A percentile compares a stretch with the other conserved stretches of the same genome.
Conservation (phyloP, 768 basidiomycete genomes). For the Tremella yokohamensis region DNA sequence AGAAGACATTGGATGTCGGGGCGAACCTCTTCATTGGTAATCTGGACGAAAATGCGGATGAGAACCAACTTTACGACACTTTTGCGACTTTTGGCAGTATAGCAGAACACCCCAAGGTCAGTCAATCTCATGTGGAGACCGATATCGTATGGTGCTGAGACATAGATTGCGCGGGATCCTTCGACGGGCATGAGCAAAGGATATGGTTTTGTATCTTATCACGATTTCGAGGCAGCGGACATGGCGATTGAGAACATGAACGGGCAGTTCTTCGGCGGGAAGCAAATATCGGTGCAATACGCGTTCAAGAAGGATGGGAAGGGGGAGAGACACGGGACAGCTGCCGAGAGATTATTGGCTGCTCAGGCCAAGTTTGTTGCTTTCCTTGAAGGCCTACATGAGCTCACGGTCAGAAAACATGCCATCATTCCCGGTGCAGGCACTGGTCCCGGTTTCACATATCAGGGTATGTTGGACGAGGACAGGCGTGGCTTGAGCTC, state of each 20-base stretch:
- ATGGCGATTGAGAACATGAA: conserved; percentile 97
- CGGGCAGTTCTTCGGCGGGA: conserved; percentile 96
- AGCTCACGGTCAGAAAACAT: conserved; percentile 56
- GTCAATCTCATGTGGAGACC: conserved; percentile 3
- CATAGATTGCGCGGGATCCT: conserved; percentile 86
- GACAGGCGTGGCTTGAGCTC: neutral
- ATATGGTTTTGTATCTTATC: conserved; percentile 95
- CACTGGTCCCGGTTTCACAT: conserved; percentile 19
- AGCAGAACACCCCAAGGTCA: conserved; percentile 50
- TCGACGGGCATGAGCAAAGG: conserved; percentile 82
- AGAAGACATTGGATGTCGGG: conserved; percentile 95
- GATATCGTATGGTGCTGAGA: neutral
- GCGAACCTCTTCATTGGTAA: conserved; percentile 96
- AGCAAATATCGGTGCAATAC: conserved; percentile 93
- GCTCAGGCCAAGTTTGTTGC: conserved; percentile 76
- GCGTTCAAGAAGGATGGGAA: conserved; percentile 99
- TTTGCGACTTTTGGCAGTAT: conserved; percentile 73
- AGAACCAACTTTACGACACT: conserved; percentile 85
- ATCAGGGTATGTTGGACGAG: conserved; percentile 34
- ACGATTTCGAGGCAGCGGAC: conserved; percentile 95
- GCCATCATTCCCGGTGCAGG: conserved; percentile 48
- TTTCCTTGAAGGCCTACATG: neutral
- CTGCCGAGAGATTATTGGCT: conserved; percentile 92
- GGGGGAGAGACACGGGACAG: conserved; percentile 93
- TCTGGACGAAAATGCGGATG: conserved; percentile 92